Evolutionary conservation across 2,329 filamentous ascomycete species (phyloP).

Genomic region (Venturia pyrina): DNA sequence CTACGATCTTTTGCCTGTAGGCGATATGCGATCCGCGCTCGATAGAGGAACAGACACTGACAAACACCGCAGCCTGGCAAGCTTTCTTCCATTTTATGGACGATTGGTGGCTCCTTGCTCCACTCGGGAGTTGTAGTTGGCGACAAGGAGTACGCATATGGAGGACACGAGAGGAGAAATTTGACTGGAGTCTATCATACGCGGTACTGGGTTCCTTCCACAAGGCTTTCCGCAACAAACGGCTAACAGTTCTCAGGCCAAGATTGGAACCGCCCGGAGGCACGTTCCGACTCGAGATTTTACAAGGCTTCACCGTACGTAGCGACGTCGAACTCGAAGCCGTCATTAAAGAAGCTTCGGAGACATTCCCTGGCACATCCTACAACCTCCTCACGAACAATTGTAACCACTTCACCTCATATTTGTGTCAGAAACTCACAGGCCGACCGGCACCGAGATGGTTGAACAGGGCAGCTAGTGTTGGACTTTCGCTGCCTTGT

Average conservation of each 20-base stretch:
- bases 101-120: slow-evolving; percentile 64
- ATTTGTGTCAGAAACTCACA: slow-evolving; percentile 64
- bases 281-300: slow-evolving; percentile 62
- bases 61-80: slow-evolving; percentile 50
- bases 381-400: slow-evolving; percentile 79
- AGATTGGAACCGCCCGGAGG: slow-evolving; percentile 64
- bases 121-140: slow-evolving; percentile 78
- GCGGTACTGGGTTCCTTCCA: slow-evolving; percentile 21
- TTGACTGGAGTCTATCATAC: slow-evolving; percentile 80
- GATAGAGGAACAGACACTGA: slow-evolving; percentile 4
- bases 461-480: slow-evolving; percentile 76
- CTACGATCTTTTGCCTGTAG: slow-evolving; percentile 65
- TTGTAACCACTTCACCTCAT: slow-evolving; percentile 80
- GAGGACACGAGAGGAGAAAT: slow-evolving; percentile 62
- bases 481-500: slow-evolving; percentile 71
- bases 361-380: slow-evolving; percentile 62
- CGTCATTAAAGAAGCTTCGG: slow-evolving; percentile 58
- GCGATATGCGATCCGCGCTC: neutral
- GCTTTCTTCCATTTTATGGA: slow-evolving; percentile 68
- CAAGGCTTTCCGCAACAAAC: neutral
- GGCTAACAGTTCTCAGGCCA: slow-evolving; percentile 30
- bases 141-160: slow-evolving; percentile 73
- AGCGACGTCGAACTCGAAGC: slow-evolving; percentile 59
- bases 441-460: slow-evolving; percentile 60
- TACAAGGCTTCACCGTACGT: slow-evolving; percentile 70